A percentile compares a stretch with the other conserved stretches of the same genome.
Evolutionary conservation across 2,329 filamentous ascomycete species (phyloP).

Genomic region (Xylaria hypoxylon): DNA sequence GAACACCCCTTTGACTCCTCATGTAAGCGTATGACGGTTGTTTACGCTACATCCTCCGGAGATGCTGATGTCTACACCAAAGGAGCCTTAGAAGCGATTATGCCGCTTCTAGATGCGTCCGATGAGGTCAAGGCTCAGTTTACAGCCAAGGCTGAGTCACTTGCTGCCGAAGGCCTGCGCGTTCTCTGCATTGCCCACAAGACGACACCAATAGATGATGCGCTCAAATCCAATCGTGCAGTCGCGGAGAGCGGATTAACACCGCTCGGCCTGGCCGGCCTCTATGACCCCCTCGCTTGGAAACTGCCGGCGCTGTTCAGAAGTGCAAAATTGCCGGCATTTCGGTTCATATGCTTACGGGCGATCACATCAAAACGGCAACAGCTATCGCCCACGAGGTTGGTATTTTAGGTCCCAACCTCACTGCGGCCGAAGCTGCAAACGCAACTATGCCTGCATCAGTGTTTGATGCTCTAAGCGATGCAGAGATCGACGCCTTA

Average conservation of each 20-base stretch:
- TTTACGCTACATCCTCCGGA: conserved; percentile 61
- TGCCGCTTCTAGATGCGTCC: conserved; percentile 63
- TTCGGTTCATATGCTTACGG: conserved; percentile 76
- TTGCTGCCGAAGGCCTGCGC: conserved; percentile 73
- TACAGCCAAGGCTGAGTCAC: conserved; percentile 62
- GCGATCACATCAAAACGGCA: conserved; percentile 75
- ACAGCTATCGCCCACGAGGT: conserved; percentile 74
- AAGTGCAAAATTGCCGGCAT: conserved; percentile 72
- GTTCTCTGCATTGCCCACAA: conserved; percentile 74
- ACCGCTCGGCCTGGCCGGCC: conserved; percentile 77
- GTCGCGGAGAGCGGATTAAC: conserved; percentile 67
- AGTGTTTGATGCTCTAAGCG: conserved; percentile 71
- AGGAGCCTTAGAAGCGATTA: conserved; percentile 68
- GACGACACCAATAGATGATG: conserved; percentile 52
- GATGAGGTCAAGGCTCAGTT: conserved; percentile 61
- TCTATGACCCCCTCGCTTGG: conserved; percentile 79
- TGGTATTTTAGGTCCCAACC: conserved; percentile 64
- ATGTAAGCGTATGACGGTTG: conserved; percentile 80
- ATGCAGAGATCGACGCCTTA: conserved; percentile 72
- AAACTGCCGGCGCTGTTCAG: conserved; percentile 71
- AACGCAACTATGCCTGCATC: conserved; percentile 70
- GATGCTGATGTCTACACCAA: conserved; percentile 65
- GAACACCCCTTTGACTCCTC: conserved; percentile 81
- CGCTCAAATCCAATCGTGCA: conserved; percentile 61
- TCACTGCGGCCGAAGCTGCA: conserved; percentile 53